A percentile compares a stretch with the other conserved stretches of the same genome.
Evolutionary conservation across 305 asterid species (phyloP).

Genomic region (Ilex paraguariensis): DNA sequence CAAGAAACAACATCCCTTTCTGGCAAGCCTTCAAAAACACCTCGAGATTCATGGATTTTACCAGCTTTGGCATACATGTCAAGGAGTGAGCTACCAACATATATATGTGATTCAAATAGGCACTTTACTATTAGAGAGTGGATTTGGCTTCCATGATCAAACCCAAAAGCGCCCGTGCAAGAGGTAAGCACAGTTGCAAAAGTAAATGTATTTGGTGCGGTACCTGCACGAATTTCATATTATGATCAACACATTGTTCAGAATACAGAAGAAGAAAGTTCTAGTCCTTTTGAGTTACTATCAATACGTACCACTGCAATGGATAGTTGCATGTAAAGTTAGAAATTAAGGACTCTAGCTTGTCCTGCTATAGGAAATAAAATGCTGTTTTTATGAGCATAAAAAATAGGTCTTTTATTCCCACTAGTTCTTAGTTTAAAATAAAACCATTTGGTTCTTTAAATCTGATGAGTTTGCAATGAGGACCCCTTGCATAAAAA

Average conservation of each 20-base stretch:
- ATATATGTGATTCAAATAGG: slow-evolving; percentile 51
- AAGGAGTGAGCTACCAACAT: slow-evolving; percentile 88
- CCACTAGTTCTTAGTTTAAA: too few relatives aligned
- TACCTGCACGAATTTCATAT: slow-evolving; percentile 43
- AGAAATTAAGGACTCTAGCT: too few relatives aligned
- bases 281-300: too few relatives aligned
- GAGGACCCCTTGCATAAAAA: too few relatives aligned
- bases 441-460: too few relatives aligned
- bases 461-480: too few relatives aligned
- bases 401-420: too few relatives aligned
- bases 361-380: too few relatives aligned
- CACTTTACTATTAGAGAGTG: slow-evolving; percentile 58
- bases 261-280: too few relatives aligned
- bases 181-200: slow-evolving; percentile 63
- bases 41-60: slow-evolving; percentile 53
- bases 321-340: too few relatives aligned
- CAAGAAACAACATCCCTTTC: slow-evolving; percentile 72
- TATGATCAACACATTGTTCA: not conserved
- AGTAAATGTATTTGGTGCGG: slow-evolving; percentile 73
- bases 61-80: slow-evolving; percentile 89
- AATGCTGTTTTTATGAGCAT: too few relatives aligned
- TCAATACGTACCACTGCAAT: too few relatives aligned
- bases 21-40: slow-evolving; percentile 53
- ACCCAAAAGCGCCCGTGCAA: slow-evolving; percentile 36
- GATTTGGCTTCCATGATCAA: slow-evolving; percentile 54